Conservation (phyloP, 108 stramenopile species). For the Schizochytrium sp. region DNA sequence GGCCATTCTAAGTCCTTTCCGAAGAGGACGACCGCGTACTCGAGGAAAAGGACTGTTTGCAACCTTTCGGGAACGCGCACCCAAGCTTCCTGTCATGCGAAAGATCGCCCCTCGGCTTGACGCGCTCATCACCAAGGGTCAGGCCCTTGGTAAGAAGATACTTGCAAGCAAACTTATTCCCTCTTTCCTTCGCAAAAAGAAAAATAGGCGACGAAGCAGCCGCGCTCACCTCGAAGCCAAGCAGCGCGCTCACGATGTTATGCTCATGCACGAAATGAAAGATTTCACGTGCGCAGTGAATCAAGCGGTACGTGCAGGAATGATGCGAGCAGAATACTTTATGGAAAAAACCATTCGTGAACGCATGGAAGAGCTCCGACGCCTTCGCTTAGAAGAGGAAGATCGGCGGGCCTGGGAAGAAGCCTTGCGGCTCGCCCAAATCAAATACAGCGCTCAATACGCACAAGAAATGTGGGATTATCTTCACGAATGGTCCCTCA, state of each 20-base stretch:
- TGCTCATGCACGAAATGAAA: neutral
- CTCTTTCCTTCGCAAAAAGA: too few relatives aligned
- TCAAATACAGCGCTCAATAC: neutral
- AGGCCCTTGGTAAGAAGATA: too few relatives aligned
- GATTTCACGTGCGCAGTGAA: neutral
- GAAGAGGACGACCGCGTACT: too few relatives aligned
- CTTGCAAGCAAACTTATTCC: too few relatives aligned
- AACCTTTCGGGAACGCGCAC: too few relatives aligned
- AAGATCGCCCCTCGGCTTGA: too few relatives aligned
- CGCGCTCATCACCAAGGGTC: too few relatives aligned
- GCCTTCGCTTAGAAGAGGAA: neutral
- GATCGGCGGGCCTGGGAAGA: neutral
- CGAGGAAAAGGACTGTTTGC: too few relatives aligned
- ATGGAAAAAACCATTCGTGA: neutral
- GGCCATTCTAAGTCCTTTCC: too few relatives aligned
- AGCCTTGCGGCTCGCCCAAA: neutral
- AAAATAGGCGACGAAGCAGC: too few relatives aligned
- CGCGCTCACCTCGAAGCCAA: too few relatives aligned
- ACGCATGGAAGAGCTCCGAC: neutral
- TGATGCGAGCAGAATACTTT: neutral
- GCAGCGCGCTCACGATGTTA: neutral
- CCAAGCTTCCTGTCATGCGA: too few relatives aligned
- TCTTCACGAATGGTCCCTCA: neutral
- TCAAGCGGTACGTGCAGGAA: neutral
- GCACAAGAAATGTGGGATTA: neutral